A percentile compares a stretch with the other conserved stretches of the same genome.
These are phyloP conservation scores for Scytalidium sp. DNA, from an alignment of 2,329 filamentous ascomycete genomes.

Conservation along the genomic window DNA sequence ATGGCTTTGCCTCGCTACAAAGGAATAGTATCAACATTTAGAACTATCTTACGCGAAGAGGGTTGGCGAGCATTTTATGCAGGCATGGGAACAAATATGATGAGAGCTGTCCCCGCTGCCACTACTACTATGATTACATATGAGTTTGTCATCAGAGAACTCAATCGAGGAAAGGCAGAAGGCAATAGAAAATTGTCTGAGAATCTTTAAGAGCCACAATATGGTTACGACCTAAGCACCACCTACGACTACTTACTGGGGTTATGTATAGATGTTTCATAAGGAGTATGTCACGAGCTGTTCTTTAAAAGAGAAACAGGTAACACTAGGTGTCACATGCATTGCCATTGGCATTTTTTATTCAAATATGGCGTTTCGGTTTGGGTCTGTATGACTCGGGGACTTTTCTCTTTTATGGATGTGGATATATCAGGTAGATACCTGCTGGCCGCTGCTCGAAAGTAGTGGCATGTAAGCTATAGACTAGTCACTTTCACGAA, in stretches of 20 bases:
- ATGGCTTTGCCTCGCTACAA: slow-evolving; percentile 54
- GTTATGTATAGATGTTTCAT: not conserved
- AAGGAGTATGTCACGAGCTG: not conserved
- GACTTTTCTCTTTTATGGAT: slow-evolving; percentile 3
- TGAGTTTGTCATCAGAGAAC: slow-evolving; percentile 59
- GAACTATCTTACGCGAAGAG: slow-evolving; percentile 83
- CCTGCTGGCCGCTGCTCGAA: not conserved
- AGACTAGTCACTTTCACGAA: slow-evolving; percentile 6
- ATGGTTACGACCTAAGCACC: not conserved
- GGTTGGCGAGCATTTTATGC: slow-evolving; percentile 97
- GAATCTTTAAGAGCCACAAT: not conserved
- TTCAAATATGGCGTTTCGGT: not conserved
- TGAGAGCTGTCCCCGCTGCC: slow-evolving; percentile 89
- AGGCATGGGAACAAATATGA: slow-evolving; percentile 96
- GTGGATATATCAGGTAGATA: slow-evolving; percentile 9
- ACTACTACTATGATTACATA: slow-evolving; percentile 98
- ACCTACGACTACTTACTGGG: not conserved
- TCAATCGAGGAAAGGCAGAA: slow-evolving; percentile 24
- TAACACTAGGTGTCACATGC: not conserved
- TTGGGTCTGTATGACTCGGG: not conserved
- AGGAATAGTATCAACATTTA: slow-evolving; percentile 78
- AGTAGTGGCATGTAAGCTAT: slow-evolving; percentile 6
- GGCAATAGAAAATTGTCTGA: slow-evolving; percentile 1
- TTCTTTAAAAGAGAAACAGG: not conserved
- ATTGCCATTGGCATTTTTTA: not conserved